Conservation (phyloP, 345 rosid genomes). For the Cardamine resedifolia region DNA sequence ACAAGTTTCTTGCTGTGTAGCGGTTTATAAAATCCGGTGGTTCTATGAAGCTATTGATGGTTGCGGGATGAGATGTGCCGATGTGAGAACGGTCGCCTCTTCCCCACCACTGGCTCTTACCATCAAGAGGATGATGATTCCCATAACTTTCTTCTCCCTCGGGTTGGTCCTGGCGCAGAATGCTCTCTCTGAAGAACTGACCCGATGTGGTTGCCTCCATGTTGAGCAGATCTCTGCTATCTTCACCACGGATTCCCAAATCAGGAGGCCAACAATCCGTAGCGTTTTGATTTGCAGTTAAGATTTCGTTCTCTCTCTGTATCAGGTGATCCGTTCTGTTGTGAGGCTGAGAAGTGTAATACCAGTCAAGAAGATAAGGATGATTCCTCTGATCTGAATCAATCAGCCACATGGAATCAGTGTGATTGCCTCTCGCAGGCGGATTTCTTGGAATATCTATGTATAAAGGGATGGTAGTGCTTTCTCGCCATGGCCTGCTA, state of each 20-base stretch:
- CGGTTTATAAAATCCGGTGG: slow-evolving; percentile 58
- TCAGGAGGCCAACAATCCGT: slow-evolving; percentile 55
- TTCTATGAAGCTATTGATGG: slow-evolving; percentile 55
- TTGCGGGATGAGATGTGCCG: slow-evolving; percentile 35
- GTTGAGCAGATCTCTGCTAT: slow-evolving; percentile 47
- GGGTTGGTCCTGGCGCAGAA: slow-evolving; percentile 49
- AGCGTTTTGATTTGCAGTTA: slow-evolving; percentile 37
- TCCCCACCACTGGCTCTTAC: slow-evolving; percentile 80
- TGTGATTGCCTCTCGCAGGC: slow-evolving; percentile 41
- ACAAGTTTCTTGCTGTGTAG: slow-evolving; percentile 27
- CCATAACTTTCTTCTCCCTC: slow-evolving; percentile 42
- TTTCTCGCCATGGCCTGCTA: slow-evolving; percentile 47
- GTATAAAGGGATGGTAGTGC: slow-evolving; percentile 19
- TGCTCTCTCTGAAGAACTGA: slow-evolving; percentile 67
- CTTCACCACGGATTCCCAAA: slow-evolving; percentile 31
- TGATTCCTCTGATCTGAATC: slow-evolving; percentile 72
- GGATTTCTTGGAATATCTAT: slow-evolving; percentile 52
- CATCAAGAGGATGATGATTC: slow-evolving; percentile 36
- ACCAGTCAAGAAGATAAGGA: slow-evolving; percentile 92
- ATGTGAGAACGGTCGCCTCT: slow-evolving; percentile 45
- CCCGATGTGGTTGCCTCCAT: slow-evolving; percentile 74
- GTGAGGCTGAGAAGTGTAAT: slow-evolving; percentile 57
- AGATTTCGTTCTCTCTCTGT: slow-evolving; percentile 35
- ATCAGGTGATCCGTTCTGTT: slow-evolving; percentile 27
- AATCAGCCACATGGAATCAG: slow-evolving; percentile 64